Base-by-base conservation (phyloP, 1,284 basidiomycete genomes). In the Heterobasidion annosum region DNA sequence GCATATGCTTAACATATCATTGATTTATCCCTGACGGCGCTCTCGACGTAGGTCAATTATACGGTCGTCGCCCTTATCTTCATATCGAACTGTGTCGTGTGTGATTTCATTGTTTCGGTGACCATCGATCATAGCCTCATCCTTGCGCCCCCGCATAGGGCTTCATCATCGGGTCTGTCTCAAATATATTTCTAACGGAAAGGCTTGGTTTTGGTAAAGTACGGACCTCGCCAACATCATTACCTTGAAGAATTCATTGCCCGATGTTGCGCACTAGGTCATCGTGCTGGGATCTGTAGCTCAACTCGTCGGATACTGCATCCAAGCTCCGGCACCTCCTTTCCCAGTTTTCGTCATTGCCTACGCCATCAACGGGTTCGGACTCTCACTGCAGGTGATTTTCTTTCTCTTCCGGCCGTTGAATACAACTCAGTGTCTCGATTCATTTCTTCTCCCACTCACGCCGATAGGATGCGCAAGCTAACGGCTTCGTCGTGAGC, bases 311-410 rank as follows among this genome's bases (percentile, higher is more conserved):
- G 81, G 72, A 1, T 86, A 83, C 62, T 57, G 67, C 3, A 67
- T 88, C 37, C 74, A 82, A 59, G 72, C 77, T n/a, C 70, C 82
- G 15, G 78, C 77, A 2, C 73, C 78, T 0, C 85, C 85, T 1
- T 89, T 84, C 62, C 83, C 84, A 1, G 71, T 75, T 1, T 84
- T 85, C 58, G 75, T 78, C 9, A 64, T 85, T 32, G 73, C 76
- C 0, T 85, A 77, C 60, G 66, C 73, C 13, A 68, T 88, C 61
- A 83, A 78, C 58, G 85, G 88, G 0, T 76, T 86, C 50, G 87
- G 84, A 0, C 63, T 82, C 48, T 74, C 83, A 3, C 63, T 82
- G 10, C 76, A 78, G 60, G 77, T 76, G 53, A 45, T 64, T 58
- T 16, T 2, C 18, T 35, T 34, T 2, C 8, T 13, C 9, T 9